Conservation (phyloP, 2,329 filamentous ascomycete genomes). For the Beauveria scarabaeidicola region DNA sequence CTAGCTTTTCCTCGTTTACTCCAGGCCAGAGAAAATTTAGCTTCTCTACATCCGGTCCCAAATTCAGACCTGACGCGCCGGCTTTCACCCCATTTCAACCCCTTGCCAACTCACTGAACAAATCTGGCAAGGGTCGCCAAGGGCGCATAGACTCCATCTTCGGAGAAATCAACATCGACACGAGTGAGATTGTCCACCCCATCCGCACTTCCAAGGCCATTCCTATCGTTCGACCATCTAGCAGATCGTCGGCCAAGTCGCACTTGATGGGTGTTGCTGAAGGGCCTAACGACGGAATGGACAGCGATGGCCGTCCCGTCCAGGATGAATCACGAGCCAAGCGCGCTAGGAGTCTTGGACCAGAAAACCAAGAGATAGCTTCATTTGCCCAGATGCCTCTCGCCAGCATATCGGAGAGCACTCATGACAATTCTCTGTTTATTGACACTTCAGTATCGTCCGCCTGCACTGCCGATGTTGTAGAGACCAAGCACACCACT, state of each 20-base stretch:
- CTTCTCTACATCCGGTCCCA: conserved; percentile 57
- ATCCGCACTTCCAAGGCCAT: conserved; percentile 72
- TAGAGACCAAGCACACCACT: conserved; percentile 44
- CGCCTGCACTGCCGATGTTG: conserved; percentile 42
- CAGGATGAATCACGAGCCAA: conserved; percentile 66
- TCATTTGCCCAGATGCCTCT: conserved; percentile 50
- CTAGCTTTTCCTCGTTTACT: conserved; percentile 61
- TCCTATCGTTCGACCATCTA: conserved; percentile 64
- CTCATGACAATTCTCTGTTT: conserved; percentile 34
- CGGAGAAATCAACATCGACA: conserved; percentile 55
- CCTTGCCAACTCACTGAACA: conserved; percentile 39
- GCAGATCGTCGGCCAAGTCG: conserved; percentile 32
- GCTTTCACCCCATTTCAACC: conserved; percentile 58
- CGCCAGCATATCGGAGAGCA: conserved; percentile 17
- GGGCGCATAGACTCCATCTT: conserved; percentile 51
- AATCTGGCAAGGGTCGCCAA: conserved; percentile 26
- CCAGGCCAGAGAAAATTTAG: conserved; percentile 58
- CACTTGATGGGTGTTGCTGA: conserved; percentile 15
- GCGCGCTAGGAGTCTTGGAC: conserved; percentile 57
- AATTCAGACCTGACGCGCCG: conserved; percentile 69
- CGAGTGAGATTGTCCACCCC: conserved; percentile 55
- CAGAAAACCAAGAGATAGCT: conserved; percentile 64
- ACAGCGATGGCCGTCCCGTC: conserved; percentile 53
- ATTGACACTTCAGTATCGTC: conserved; percentile 47
- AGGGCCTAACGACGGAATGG: conserved; percentile 20